Base-by-base conservation (phyloP, 1,139 yeast genomes). In the Zhuliangozyma parablackwelliae region DNA sequence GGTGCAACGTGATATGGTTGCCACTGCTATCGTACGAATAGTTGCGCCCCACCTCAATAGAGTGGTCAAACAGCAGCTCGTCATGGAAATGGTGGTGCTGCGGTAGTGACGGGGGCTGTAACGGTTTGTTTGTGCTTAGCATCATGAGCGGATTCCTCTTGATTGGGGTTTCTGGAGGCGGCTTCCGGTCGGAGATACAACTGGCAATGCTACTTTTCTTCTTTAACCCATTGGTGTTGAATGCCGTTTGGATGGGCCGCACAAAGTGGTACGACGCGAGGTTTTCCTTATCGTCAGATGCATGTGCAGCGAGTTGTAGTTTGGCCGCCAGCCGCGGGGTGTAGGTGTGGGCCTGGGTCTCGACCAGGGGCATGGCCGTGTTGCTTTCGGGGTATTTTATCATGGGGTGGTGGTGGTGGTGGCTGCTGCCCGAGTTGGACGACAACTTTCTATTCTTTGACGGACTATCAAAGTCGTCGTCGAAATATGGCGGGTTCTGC, bases 171-270 rank as follows among this genome's bases (percentile, higher is more conserved):
- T 87, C 95, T 0, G 96, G 96, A 37, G 74, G 74, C 21, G 65
- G 50, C 31, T 70, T 65, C 30, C 61, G 52, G 41, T 65, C 53
- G 16, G 37, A 37, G 28, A 47, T 50, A 6, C 33, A 32, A 12
- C 32, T 16, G 21, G 56, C 57, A 21, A 79, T 59, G 38, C 80
- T 75, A 44, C 77, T 80, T 61, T 87, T 87, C 43, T 90, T 84
- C 41, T 82, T 58, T 31, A 87, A 64, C 0, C 96, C 96, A 0
- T 85, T 67, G 5, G 92, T 78, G 58, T 78, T 73, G 57, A 88
- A 88, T 10, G 94, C 96, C 0, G 92, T 82, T 55, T 86, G 95
- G 33, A 86, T 68, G 5, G 96, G 96, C 53, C 83, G 84, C 26
- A 84, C 95, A 39, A 79, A 77, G 45, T 79, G 77, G 58, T 81